A percentile compares a stretch with the other conserved stretches of the same genome.
Conservation (phyloP, 2,329 filamentous ascomycete genomes). For the Helminthosporium solani region DNA sequence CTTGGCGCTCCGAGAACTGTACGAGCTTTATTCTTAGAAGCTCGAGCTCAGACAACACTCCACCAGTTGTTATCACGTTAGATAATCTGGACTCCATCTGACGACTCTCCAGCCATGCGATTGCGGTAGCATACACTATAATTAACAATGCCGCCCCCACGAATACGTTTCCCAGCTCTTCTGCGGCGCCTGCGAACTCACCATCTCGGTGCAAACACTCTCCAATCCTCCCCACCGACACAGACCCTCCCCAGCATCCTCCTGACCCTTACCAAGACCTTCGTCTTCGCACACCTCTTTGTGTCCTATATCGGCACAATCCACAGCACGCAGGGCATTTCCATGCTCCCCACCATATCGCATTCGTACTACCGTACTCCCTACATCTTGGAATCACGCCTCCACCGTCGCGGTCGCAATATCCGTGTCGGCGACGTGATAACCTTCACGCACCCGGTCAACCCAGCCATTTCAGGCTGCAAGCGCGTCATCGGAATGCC, state of each 20-base stretch:
- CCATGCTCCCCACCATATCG: slow-evolving; percentile 83
- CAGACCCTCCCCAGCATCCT: not conserved
- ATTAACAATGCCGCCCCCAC: slow-evolving; percentile 23
- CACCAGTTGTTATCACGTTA: not conserved
- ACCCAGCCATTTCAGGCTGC: slow-evolving; percentile 57
- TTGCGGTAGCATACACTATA: slow-evolving; percentile 15
- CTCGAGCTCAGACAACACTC: slow-evolving; percentile 3
- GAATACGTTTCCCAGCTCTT: slow-evolving; percentile 11
- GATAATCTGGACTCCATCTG: not conserved
- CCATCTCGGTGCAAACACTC: not conserved
- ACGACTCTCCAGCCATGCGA: slow-evolving; percentile 6
- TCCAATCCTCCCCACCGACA: slow-evolving; percentile 1
- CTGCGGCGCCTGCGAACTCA: slow-evolving; percentile 11
- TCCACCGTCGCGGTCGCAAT: slow-evolving; percentile 56
- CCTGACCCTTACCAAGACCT: slow-evolving; percentile 14
- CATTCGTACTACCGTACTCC: slow-evolving; percentile 17
- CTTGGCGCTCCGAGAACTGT: slow-evolving; percentile 10
- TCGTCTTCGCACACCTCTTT: slow-evolving; percentile 39
- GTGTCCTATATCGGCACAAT: slow-evolving; percentile 60
- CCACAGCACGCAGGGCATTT: slow-evolving; percentile 66
- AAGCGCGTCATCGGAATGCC: slow-evolving; percentile 69
- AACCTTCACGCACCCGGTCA: slow-evolving; percentile 71
- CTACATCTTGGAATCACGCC: slow-evolving; percentile 26
- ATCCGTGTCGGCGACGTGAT: slow-evolving; percentile 81
- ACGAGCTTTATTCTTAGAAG: too few relatives aligned